Evolutionary conservation across 306 rosid species (phyloP).

Genomic region (Lathyrus sativus): DNA sequence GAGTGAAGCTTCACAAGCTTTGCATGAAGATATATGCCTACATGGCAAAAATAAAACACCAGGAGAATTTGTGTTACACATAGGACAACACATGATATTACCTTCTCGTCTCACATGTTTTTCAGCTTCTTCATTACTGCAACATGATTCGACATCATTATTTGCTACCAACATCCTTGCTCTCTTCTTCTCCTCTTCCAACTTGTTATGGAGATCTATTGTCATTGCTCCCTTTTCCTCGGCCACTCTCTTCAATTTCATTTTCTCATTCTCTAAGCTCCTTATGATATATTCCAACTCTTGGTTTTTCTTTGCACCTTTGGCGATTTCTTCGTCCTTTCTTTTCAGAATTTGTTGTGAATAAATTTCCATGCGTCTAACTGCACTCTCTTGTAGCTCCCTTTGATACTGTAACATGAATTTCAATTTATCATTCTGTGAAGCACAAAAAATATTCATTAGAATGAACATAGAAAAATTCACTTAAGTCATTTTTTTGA

Average conservation of each 20-base stretch:
- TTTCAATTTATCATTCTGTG: constrained; percentile 65
- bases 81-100: background rate
- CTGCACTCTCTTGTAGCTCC: constrained; percentile 45
- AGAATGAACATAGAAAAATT: background rate
- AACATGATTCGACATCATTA: constrained; percentile 74
- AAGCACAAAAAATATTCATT: background rate
- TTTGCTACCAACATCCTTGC: constrained; percentile 6
- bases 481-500: no score
- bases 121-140: constrained; percentile 25
- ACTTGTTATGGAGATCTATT: constrained; percentile 45
- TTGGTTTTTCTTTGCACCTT: constrained; percentile 43
- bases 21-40: constrained; percentile 41
- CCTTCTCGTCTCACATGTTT: background rate
- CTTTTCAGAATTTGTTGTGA: constrained; percentile 32
- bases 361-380: constrained; percentile 49
- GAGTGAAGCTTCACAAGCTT: constrained; percentile 59
- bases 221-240: constrained; percentile 64
- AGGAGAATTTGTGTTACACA: background rate
- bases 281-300: constrained; percentile 59
- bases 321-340: constrained; percentile 65
- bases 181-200: constrained; percentile 46
- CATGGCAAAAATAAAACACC: constrained; percentile 58
- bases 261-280: constrained; percentile 64
- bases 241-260: constrained; percentile 58
- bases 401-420: constrained; percentile 49